Percentiles rank a stretch among this genome's conserved stretches.
Evolutionary conservation across 805 yeast species (phyloP).

Genomic region (Wickerhamiella dianesei): DNA sequence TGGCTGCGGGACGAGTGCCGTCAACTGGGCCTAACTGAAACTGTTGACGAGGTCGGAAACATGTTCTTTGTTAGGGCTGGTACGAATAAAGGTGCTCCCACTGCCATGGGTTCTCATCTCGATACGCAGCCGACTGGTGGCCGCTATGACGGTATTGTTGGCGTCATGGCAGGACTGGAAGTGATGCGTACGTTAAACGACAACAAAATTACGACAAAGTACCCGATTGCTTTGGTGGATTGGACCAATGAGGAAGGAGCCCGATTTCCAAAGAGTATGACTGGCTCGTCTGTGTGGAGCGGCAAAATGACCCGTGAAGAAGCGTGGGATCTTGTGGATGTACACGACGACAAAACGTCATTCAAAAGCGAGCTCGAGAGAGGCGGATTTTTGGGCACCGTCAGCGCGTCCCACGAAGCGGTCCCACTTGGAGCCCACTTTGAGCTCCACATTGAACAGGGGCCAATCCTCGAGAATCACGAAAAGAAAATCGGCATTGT

Average conservation of each 20-base stretch:
- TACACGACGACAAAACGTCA: background rate
- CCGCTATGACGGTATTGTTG: constrained; percentile 58
- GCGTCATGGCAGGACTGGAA: constrained; percentile 55
- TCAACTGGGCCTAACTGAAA: constrained; percentile 15
- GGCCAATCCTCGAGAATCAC: constrained; percentile 50
- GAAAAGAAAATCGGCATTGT: constrained; percentile 50
- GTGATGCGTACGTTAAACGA: constrained; percentile 52
- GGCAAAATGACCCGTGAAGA: constrained; percentile 35
- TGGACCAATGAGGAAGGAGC: constrained; percentile 80
- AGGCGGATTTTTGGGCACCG: constrained; percentile 17
- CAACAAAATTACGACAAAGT: constrained; percentile 44
- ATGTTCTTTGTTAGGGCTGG: constrained; percentile 57
- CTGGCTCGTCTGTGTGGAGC: constrained; percentile 59
- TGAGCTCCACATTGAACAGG: constrained; percentile 67
- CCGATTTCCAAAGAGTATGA: constrained; percentile 53
- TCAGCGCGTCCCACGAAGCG: constrained; percentile 27
- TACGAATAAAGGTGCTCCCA: constrained; percentile 35
- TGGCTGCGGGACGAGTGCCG: constrained; percentile 47
- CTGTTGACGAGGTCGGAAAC: constrained; percentile 53
- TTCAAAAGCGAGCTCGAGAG: background rate
- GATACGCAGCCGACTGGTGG: constrained; percentile 76
- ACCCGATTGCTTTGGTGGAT: constrained; percentile 48
- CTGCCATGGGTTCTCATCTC: constrained; percentile 59
- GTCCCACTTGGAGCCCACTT: constrained; percentile 44
- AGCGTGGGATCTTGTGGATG: constrained; percentile 19